phyloP scores from a whole-genome alignment of 495 filamentous ascomycete genomes.

The Podospora anserina region DNA sequence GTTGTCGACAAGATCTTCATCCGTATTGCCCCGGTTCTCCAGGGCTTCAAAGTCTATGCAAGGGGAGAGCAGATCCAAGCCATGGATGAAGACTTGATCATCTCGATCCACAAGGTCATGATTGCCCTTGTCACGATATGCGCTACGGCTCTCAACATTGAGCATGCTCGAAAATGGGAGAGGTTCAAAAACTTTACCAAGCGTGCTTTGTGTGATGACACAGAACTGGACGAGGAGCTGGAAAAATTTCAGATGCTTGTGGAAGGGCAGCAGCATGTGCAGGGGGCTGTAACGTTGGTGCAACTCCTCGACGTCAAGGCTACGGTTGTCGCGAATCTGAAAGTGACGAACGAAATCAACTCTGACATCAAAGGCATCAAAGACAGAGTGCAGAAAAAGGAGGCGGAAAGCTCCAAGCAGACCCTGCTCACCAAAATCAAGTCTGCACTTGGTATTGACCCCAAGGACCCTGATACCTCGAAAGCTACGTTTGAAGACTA shows the following conservation, averaged over 20 bases:
- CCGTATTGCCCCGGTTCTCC: background rate
- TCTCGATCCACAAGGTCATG: background rate
- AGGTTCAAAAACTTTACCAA: background rate
- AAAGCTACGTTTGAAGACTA: background rate
- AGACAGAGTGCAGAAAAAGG: background rate
- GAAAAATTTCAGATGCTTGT: conserved; percentile 3
- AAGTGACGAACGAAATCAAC: background rate
- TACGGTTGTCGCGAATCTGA: background rate
- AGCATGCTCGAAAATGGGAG: background rate
- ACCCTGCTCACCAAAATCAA: background rate
- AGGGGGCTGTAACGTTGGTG: conserved; percentile 2
- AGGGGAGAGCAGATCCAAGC: background rate
- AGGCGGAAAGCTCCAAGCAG: background rate
- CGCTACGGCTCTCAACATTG: conserved; percentile 1
- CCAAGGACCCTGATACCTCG: background rate
- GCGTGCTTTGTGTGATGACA: background rate
- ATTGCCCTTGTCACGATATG: background rate
- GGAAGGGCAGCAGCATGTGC: conserved; percentile 1
- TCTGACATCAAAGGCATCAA: background rate
- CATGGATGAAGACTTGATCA: background rate
- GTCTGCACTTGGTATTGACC: background rate
- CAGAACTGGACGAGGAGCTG: conserved; percentile 6
- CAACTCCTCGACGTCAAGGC: background rate
- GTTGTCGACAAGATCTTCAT: conserved; percentile 2
- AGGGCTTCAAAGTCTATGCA: background rate